These are phyloP conservation scores for Mentha longifolia DNA, from an alignment of 257 asterid genomes.

Conservation along the genomic window DNA sequence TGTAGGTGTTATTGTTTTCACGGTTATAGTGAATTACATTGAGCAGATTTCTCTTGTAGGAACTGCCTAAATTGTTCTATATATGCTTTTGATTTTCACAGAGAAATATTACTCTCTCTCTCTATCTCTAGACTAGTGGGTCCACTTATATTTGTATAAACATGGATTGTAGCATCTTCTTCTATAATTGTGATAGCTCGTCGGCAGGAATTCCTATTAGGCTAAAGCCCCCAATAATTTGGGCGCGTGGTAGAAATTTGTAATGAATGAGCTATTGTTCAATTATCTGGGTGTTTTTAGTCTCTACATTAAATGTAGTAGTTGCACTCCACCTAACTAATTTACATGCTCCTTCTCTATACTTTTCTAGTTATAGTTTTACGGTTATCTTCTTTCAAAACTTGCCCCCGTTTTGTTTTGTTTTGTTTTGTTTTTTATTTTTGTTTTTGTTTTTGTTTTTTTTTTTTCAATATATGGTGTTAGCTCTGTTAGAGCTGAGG, in stretches of 20 bases:
- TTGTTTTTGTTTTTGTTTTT: too few relatives aligned
- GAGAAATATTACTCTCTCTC: too few relatives aligned
- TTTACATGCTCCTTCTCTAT: not conserved
- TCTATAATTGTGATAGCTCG: not conserved
- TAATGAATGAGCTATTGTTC: conserved; percentile 15
- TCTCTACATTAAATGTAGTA: conserved; percentile 42
- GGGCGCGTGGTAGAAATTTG: not conserved
- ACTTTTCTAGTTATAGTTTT: conserved; percentile 5
- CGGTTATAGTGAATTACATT: not conserved
- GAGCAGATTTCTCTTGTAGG: not conserved
- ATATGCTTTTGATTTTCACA: too few relatives aligned
- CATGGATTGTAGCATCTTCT: not conserved
- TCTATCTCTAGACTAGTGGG: too few relatives aligned
- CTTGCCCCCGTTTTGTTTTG: too few relatives aligned
- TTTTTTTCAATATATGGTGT: too few relatives aligned
- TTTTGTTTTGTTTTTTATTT: too few relatives aligned
- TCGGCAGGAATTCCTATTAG: conserved; percentile 21
- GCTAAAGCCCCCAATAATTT: not conserved
- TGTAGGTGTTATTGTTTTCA: too few relatives aligned
- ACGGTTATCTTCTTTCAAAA: not conserved
- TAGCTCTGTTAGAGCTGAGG: too few relatives aligned
- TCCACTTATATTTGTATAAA: too few relatives aligned
- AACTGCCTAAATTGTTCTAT: too few relatives aligned
- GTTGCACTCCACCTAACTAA: conserved; percentile 33
- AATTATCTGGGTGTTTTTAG: conserved; percentile 23